phyloP scores from a whole-genome alignment of 1,284 basidiomycete genomes.

The Ceratobasidium sp. region DNA sequence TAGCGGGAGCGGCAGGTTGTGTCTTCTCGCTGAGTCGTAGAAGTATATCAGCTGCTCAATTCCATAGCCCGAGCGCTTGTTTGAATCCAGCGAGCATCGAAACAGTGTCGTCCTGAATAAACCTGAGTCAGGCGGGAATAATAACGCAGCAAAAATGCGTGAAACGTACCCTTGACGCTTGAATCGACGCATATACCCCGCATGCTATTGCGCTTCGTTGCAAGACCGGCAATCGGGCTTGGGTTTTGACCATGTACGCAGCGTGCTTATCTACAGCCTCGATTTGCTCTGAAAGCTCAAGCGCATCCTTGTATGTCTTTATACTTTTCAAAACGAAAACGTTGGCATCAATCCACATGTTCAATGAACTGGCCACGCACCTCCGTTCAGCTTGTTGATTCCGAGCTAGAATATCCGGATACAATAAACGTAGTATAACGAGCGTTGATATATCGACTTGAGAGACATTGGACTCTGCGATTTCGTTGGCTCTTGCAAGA shows the following conservation, averaged over 20 bases:
- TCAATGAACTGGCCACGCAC: constrained; percentile 58
- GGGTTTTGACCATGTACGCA: constrained; percentile 69
- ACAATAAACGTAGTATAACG: constrained; percentile 72
- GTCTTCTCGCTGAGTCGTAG: constrained; percentile 65
- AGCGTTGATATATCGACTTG: constrained; percentile 58
- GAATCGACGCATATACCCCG: constrained; percentile 74
- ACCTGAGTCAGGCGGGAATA: constrained; percentile 29
- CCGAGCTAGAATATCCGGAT: constrained; percentile 74
- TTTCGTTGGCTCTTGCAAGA: constrained; percentile 62
- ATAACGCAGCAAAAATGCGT: not conserved
- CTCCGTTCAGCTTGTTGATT: constrained; percentile 73
- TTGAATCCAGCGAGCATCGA: constrained; percentile 73
- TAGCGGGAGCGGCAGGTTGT: constrained; percentile 55
- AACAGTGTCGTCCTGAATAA: constrained; percentile 73
- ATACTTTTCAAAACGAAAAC: constrained; percentile 17
- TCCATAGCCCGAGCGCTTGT: constrained; percentile 83
- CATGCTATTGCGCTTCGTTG: constrained; percentile 81
- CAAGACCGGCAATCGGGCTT: constrained; percentile 68
- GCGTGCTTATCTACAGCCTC: constrained; percentile 63
- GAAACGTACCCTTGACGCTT: constrained; percentile 70
- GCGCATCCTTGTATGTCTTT: constrained; percentile 44
- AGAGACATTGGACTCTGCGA: constrained; percentile 57
- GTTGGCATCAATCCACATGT: constrained; percentile 16
- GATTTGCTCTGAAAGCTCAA: constrained; percentile 53
- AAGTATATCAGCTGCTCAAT: constrained; percentile 79